A percentile compares a stretch with the other conserved stretches of the same genome.
Evolutionary conservation across 2,329 filamentous ascomycete species (phyloP).

Genomic region (Fusarium sarcochroum): DNA sequence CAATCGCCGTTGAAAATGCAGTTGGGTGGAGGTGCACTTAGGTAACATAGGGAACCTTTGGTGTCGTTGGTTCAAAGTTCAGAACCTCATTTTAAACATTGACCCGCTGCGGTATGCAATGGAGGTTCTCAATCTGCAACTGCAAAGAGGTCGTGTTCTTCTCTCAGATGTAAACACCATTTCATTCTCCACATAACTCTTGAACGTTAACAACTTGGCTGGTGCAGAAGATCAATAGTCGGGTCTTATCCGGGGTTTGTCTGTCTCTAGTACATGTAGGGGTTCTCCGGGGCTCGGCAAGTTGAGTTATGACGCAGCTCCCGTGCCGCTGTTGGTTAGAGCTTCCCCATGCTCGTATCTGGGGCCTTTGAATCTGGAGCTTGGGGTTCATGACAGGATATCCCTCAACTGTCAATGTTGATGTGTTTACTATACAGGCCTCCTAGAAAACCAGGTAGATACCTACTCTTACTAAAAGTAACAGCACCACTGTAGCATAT

Average conservation of each 20-base stretch:
- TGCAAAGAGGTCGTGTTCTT: no score
- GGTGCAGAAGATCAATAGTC: not conserved
- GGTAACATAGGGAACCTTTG: not conserved
- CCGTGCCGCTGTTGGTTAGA: not conserved
- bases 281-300: not conserved
- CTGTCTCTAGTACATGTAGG: not conserved
- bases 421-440: no score
- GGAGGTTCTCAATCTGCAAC: no score
- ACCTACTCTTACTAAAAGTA: not conserved
- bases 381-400: not conserved
- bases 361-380: not conserved
- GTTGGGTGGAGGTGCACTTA: constrained; percentile 11
- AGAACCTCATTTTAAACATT: no score
- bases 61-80: no score
- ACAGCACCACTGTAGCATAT: no score
- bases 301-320: constrained; percentile 10
- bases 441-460: not conserved
- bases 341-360: not conserved
- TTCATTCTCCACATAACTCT: no score
- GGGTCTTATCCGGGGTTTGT: not conserved
- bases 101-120: no score
- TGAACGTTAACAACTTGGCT: no score
- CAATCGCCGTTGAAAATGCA: not conserved
- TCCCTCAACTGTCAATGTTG: no score
- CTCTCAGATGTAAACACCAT: no score